These are phyloP conservation scores for Paulownia fortunei DNA, from an alignment of 257 asterid genomes.

Conservation along the genomic window DNA sequence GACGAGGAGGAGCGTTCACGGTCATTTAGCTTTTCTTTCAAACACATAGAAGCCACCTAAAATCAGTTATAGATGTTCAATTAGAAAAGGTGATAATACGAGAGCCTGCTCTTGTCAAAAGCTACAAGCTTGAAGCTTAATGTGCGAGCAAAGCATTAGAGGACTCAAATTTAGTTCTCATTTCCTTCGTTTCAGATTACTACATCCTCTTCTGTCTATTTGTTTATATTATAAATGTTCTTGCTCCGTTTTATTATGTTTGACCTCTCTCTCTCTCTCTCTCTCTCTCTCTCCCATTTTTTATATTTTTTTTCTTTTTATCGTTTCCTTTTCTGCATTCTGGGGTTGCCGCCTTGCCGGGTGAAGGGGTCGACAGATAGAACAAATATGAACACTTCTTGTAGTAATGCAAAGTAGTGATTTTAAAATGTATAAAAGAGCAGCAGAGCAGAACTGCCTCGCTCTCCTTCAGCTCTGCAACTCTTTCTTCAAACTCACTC, in stretches of 20 bases:
- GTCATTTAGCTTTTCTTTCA: not conserved
- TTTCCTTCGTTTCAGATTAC: too few species aligned
- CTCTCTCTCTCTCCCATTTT: not conserved
- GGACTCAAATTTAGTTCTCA: not conserved
- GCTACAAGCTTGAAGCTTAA: not conserved
- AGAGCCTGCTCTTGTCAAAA: not conserved
- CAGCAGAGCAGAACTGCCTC: conserved; percentile 72
- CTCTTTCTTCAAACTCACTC: conserved; percentile 62
- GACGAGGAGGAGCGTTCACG: not conserved
- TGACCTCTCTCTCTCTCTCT: not conserved
- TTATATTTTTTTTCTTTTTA: not conserved
- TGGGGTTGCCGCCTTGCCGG: not conserved
- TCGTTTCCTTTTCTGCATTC: too few species aligned
- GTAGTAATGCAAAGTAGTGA: not conserved
- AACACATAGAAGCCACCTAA: too few species aligned
- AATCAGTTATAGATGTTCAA: too few species aligned
- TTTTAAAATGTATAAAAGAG: conserved; percentile 50
- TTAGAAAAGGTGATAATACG: not conserved
- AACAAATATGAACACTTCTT: not conserved
- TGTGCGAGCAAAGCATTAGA: too few species aligned
- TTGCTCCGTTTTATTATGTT: not conserved
- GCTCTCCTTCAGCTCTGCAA: conserved; percentile 64
- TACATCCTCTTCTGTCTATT: not conserved
- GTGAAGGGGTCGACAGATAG: too few species aligned
- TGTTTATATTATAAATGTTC: not conserved